These are phyloP conservation scores for Penicillium sp. DNA, from an alignment of 2,329 filamentous ascomycete genomes.

Conservation along the genomic window DNA sequence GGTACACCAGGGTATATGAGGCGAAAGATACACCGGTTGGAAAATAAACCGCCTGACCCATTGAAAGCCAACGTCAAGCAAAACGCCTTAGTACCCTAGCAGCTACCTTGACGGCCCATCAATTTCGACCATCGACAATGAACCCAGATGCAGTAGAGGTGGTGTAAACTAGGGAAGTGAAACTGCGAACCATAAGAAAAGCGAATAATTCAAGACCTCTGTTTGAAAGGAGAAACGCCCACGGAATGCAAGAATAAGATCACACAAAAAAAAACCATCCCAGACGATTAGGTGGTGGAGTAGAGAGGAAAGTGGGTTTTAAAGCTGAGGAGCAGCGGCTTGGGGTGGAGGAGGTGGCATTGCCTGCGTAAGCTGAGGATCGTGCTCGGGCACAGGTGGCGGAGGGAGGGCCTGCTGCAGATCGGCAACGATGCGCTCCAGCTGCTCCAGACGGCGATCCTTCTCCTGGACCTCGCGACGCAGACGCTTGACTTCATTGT, in stretches of 20 bases:
- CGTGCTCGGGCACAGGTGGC: slow-evolving; percentile 19
- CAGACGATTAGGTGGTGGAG: slow-evolving; percentile 14
- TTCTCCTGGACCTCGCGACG: slow-evolving; percentile 66
- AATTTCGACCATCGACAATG: slow-evolving; percentile 10
- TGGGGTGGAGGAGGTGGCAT: slow-evolving; percentile 20
- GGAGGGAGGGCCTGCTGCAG: slow-evolving; percentile 45
- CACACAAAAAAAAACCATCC: background rate
- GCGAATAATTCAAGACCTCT: slow-evolving; percentile 14
- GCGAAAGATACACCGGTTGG: slow-evolving; percentile 28
- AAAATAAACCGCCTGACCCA: slow-evolving; percentile 40
- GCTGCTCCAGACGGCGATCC: slow-evolving; percentile 47
- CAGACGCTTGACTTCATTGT: slow-evolving; percentile 68
- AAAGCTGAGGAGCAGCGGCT: slow-evolving; percentile 24
- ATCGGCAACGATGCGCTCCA: slow-evolving; percentile 45
- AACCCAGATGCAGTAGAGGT: slow-evolving; percentile 24
- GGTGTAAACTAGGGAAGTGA: slow-evolving; percentile 1
- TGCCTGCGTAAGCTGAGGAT: slow-evolving; percentile 22
- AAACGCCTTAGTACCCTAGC: slow-evolving; percentile 35
- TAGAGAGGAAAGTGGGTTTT: slow-evolving; percentile 7
- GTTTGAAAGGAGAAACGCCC: slow-evolving; percentile 34
- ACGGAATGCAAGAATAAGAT: slow-evolving; percentile 35
- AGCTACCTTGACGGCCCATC: slow-evolving; percentile 19
- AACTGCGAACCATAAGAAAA: slow-evolving; percentile 17
- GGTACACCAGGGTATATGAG: slow-evolving; percentile 43
- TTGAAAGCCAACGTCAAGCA: slow-evolving; percentile 31